Evolutionary conservation across 176 grass and related monocot species (phyloP).

Genomic region (Oryza brachyantha): DNA sequence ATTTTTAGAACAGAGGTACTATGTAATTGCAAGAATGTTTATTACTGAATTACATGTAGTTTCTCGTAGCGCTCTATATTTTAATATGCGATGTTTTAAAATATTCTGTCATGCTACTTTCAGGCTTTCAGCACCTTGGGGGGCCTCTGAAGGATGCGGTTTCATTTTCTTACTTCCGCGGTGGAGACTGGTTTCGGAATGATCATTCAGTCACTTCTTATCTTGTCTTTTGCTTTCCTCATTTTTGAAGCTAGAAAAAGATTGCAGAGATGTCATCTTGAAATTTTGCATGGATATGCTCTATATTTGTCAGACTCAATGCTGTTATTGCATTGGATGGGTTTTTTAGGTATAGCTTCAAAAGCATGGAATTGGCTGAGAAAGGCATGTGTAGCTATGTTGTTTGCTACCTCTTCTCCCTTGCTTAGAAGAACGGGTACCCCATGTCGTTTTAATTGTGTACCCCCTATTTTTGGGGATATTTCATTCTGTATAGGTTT

Average conservation of each 20-base stretch:
- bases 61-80: neutral
- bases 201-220: neutral
- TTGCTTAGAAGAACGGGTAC: neutral
- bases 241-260: conserved; percentile 31
- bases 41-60: neutral
- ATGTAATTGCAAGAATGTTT: conserved; percentile 15
- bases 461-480: neutral
- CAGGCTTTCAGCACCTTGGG: conserved; percentile 42
- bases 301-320: conserved; percentile 16
- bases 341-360: conserved; percentile 31
- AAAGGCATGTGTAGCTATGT: neutral
- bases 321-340: conserved; percentile 19
- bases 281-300: conserved; percentile 36
- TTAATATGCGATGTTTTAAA: neutral
- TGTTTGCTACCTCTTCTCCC: neutral
- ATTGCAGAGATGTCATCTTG: conserved; percentile 11
- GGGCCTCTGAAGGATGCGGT: conserved; percentile 28
- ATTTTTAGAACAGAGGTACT: too few relatives aligned
- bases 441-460: neutral
- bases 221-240: conserved; percentile 6
- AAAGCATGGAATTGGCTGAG: conserved; percentile 21
- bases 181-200: conserved; percentile 20
- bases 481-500: neutral
- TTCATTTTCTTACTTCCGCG: conserved; percentile 15
- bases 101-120: conserved; percentile 20